Conservation (phyloP, 139 green algal genomes). For the Closterium sp. region DNA sequence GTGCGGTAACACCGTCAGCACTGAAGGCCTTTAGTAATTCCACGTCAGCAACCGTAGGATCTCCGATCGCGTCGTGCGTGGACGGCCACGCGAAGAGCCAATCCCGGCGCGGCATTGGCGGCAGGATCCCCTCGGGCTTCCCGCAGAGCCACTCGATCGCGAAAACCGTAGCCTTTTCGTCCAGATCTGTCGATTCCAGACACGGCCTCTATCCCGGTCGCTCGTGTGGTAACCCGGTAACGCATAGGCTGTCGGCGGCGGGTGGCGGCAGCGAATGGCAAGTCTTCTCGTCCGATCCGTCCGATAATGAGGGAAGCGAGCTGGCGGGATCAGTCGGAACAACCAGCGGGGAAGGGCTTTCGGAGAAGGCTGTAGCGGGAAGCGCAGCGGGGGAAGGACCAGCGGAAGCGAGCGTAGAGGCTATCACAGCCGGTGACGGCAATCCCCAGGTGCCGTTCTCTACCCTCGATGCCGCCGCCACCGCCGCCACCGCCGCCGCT, state of each 20-base stretch:
- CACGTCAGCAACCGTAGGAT: not conserved
- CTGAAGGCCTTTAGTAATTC: not conserved
- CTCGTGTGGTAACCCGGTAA: not conserved
- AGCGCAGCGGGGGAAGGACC: not conserved
- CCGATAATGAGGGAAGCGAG: not conserved
- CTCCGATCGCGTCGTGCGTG: not conserved
- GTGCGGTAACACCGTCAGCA: not conserved
- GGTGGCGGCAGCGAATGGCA: not conserved
- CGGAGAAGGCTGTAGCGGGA: not conserved
- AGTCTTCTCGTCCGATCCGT: not conserved
- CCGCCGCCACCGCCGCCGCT: not conserved
- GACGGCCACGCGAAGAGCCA: not conserved
- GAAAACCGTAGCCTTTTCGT: not conserved
- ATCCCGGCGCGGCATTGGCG: not conserved
- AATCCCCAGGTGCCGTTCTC: not conserved
- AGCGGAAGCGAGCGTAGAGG: not conserved
- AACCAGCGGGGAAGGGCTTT: not conserved
- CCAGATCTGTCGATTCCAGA: not conserved
- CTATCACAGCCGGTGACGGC: not conserved
- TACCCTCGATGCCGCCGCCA: not conserved
- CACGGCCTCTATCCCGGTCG: not conserved
- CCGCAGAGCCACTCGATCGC: not conserved
- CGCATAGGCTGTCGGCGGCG: not conserved
- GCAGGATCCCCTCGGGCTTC: not conserved
- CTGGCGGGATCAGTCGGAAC: not conserved